phyloP scores from a whole-genome alignment of 2,329 filamentous ascomycete species.

The Aspergillus puulaauensis region DNA sequence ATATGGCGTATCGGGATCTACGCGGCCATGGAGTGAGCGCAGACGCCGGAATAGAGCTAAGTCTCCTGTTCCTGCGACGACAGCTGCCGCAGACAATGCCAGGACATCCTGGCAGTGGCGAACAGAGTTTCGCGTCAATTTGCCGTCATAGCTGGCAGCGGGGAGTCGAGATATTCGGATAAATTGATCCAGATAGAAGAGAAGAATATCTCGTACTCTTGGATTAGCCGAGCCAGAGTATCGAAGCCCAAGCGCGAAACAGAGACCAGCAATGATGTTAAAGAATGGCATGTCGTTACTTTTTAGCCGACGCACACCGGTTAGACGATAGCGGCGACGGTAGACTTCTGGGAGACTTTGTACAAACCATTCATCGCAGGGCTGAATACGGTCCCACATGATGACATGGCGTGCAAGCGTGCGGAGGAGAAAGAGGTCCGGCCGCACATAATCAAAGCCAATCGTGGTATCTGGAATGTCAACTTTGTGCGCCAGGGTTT shows the following conservation, averaged over 20 bases:
- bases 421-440: constrained; percentile 85
- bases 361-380: constrained; percentile 72
- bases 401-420: constrained; percentile 89
- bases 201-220: constrained; percentile 74
- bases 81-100: constrained; percentile 76
- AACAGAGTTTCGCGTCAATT: constrained; percentile 76
- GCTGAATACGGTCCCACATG: constrained; percentile 81
- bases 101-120: constrained; percentile 89
- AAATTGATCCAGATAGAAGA: constrained; percentile 83
- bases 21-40: constrained; percentile 81
- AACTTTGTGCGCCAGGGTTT: constrained; percentile 82
- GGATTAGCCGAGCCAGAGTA: constrained; percentile 71
- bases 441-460: constrained; percentile 93
- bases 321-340: constrained; percentile 60
- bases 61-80: constrained; percentile 96
- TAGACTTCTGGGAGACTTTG: constrained; percentile 71
- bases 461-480: constrained; percentile 86
- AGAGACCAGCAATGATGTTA: constrained; percentile 85
- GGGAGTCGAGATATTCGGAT: constrained; percentile 71
- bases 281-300: constrained; percentile 89
- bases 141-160: constrained; percentile 72
- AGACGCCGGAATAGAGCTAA: constrained; percentile 80
- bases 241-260: constrained; percentile 72
- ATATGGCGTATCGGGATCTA: constrained; percentile 81
- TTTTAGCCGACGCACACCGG: constrained; percentile 60